A percentile compares a stretch with the other conserved stretches of the same genome.
phyloP scores from a whole-genome alignment of 768 basidiomycete species.

The Boletus subparvulus region DNA sequence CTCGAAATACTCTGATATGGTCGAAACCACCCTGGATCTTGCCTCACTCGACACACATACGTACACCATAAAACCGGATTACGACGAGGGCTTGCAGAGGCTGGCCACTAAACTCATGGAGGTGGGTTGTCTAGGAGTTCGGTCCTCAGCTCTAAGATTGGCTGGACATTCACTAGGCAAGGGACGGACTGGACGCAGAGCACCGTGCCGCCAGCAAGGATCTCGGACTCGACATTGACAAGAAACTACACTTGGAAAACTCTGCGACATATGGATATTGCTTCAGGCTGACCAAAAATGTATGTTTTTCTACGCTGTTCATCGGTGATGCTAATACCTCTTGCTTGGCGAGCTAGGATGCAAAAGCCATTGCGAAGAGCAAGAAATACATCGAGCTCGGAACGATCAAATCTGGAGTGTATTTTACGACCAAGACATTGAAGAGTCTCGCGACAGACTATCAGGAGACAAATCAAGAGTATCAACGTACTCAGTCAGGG shows the following conservation, averaged over 20 bases:
- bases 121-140: slow-evolving; percentile 30
- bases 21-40: slow-evolving; percentile 93
- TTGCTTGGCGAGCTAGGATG: slow-evolving; percentile 56
- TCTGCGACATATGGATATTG: slow-evolving; percentile 88
- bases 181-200: slow-evolving; percentile 82
- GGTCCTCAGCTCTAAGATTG: not conserved
- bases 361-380: slow-evolving; percentile 59
- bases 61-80: slow-evolving; percentile 90
- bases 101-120: slow-evolving; percentile 66
- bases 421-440: slow-evolving; percentile 79
- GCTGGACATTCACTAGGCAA: slow-evolving; percentile 38
- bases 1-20: slow-evolving; percentile 86
- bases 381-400: slow-evolving; percentile 81
- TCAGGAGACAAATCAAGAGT: slow-evolving; percentile 62
- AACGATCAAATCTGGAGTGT: slow-evolving; percentile 82
- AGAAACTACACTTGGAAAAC: slow-evolving; percentile 95
- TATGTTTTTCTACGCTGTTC: slow-evolving; percentile 35
- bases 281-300: slow-evolving; percentile 89
- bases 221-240: slow-evolving; percentile 81
- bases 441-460: slow-evolving; percentile 73
- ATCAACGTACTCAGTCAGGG: slow-evolving; percentile 71
- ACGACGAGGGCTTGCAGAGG: slow-evolving; percentile 71
- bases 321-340: not conserved
- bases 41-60: slow-evolving; percentile 82
- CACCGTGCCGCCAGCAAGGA: slow-evolving; percentile 69